phyloP scores from a whole-genome alignment of 139 green algal species.

The Volvox africanus region DNA sequence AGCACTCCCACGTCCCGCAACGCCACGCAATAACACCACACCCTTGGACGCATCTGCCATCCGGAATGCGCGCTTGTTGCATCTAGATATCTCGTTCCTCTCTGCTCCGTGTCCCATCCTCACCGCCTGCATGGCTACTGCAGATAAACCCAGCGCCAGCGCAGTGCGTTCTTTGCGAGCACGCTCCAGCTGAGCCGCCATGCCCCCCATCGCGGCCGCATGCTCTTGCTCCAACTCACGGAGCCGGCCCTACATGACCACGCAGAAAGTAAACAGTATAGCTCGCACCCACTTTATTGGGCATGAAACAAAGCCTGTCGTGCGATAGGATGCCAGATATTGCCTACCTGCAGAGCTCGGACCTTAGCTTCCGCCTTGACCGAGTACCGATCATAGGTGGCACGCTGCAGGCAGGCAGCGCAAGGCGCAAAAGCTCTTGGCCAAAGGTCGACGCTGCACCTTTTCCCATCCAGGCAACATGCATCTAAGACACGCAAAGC shows the following conservation, averaged over 20 bases:
- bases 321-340: too few relatives aligned
- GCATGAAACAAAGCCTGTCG: too few relatives aligned
- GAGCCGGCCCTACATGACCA: slow-evolving; percentile 6
- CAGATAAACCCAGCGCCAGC: slow-evolving; percentile 33
- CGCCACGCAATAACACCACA: too few relatives aligned
- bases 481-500: too few relatives aligned
- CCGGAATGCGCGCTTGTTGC: too few relatives aligned
- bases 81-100: not conserved
- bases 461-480: too few relatives aligned
- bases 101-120: not conserved
- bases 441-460: too few relatives aligned
- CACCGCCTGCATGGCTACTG: slow-evolving; percentile 49
- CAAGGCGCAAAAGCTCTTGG: not conserved
- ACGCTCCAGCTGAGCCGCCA: slow-evolving; percentile 32
- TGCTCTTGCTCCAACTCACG: slow-evolving; percentile 43
- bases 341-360: slow-evolving; percentile 30
- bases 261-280: too few relatives aligned
- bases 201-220: not conserved
- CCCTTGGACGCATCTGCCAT: too few relatives aligned
- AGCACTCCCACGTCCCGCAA: too few relatives aligned
- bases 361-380: slow-evolving; percentile 50
- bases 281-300: too few relatives aligned
- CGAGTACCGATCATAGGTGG: slow-evolving; percentile 34
- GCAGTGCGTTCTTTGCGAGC: slow-evolving; percentile 46
- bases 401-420: not conserved